Percentiles rank a stretch among this genome's conserved stretches.
Evolutionary conservation across 2,329 filamentous ascomycete species (phyloP).

Genomic region (Ilyonectria robusta): DNA sequence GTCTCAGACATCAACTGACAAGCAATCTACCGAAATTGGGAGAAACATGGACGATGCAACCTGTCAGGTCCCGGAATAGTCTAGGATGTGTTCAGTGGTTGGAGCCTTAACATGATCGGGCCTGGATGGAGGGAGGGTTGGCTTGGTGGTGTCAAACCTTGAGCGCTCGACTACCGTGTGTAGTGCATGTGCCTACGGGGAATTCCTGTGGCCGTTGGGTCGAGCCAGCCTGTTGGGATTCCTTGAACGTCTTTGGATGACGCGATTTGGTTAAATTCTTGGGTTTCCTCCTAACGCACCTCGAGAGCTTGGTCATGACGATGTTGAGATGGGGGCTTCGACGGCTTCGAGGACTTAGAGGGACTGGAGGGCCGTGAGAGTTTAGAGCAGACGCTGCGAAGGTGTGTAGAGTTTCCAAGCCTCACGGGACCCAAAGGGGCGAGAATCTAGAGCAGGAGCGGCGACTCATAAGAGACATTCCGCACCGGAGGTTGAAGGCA

Average conservation of each 20-base stretch:
- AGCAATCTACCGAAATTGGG: constrained; percentile 13
- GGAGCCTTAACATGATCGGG: neutral
- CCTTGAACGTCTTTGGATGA: neutral
- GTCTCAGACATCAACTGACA: constrained; percentile 21
- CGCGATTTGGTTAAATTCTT: neutral
- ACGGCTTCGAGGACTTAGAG: too few relatives aligned
- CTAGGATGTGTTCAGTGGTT: neutral
- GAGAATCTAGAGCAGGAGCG: constrained; percentile 6
- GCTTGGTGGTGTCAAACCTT: constrained; percentile 23
- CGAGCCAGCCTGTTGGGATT: neutral
- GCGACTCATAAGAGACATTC: neutral
- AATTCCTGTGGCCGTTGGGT: constrained; percentile 2
- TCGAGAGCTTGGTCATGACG: neutral
- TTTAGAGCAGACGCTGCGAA: too few relatives aligned
- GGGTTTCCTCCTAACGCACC: neutral
- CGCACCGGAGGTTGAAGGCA: constrained; percentile 12
- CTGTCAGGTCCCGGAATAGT: constrained; percentile 6
- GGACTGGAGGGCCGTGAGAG: too few relatives aligned
- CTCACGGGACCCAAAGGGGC: neutral
- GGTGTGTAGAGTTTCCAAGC: too few relatives aligned
- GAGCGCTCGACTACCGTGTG: neutral
- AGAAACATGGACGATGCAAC: constrained; percentile 18
- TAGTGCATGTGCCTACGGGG: neutral
- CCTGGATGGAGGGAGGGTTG: neutral
- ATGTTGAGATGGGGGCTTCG: neutral